Evolutionary conservation across 2,329 filamentous ascomycete species (phyloP).

Genomic region (Neurospora crassa): DNA sequence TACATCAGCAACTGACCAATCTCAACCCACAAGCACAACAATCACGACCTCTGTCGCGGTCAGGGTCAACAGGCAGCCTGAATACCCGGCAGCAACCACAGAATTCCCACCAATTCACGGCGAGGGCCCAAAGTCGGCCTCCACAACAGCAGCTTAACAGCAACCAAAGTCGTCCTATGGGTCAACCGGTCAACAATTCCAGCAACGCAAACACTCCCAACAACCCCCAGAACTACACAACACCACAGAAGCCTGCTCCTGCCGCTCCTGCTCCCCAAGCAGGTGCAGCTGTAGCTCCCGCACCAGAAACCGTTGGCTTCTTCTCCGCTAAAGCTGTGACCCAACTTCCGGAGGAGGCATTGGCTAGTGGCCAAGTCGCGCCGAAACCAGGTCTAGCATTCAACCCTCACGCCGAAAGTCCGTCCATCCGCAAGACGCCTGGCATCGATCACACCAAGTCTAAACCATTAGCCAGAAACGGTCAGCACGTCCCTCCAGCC

Average conservation of each 20-base stretch:
- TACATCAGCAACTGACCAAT: conserved; percentile 20
- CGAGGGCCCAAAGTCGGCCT: conserved; percentile 10
- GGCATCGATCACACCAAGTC: conserved; percentile 76
- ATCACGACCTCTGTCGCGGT: conserved; percentile 22
- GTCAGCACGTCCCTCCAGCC: conserved; percentile 39
- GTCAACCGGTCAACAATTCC: conserved; percentile 1
- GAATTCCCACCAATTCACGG: conserved; percentile 17
- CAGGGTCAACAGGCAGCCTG: conserved; percentile 23
- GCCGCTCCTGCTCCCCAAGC: conserved; percentile 23
- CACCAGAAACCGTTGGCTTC: conserved; percentile 46
- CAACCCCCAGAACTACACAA: conserved; percentile 4
- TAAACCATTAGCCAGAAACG: conserved; percentile 55
- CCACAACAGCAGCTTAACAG: conserved; percentile 17
- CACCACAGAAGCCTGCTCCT: conserved; percentile 13
- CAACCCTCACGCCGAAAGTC: conserved; percentile 66
- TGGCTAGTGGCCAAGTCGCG: conserved; percentile 29
- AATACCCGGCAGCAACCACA: conserved; percentile 18
- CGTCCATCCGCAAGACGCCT: conserved; percentile 80
- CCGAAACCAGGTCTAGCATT: conserved; percentile 47
- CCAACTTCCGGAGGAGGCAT: conserved; percentile 40
- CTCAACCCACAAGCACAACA: conserved; percentile 23
- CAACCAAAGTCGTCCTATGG: conserved; percentile 5
- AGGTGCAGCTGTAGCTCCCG: conserved; percentile 5
- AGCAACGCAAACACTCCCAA: conserved; percentile 5
- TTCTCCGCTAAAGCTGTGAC: conserved; percentile 61